Conservation (phyloP, 768 basidiomycete genomes). For the Leccinellum albellum region DNA sequence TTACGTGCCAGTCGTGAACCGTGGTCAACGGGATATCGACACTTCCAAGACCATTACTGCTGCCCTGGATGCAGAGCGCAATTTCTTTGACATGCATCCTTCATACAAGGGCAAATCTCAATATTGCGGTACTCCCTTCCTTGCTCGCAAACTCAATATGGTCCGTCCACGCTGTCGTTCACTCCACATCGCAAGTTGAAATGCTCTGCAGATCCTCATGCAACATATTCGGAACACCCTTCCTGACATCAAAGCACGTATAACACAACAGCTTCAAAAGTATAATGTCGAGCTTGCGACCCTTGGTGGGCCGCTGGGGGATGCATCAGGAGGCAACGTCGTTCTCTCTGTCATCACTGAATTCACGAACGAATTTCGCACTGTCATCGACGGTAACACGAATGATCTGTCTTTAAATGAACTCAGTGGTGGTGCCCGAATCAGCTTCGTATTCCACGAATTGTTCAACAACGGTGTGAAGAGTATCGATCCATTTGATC, state of each 20-base stretch:
- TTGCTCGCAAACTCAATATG: conserved; percentile 92
- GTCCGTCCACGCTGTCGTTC: conserved; percentile 39
- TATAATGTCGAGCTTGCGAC: conserved; percentile 78
- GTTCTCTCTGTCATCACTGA: conserved; percentile 98
- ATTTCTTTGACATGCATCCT: conserved; percentile 92
- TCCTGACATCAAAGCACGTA: conserved; percentile 97
- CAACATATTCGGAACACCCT: conserved; percentile 96
- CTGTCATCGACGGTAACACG: conserved; percentile 94
- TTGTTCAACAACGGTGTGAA: conserved; percentile 95
- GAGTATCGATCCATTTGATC: conserved; percentile 96
- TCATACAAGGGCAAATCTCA: conserved; percentile 92
- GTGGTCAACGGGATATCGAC: conserved; percentile 97
- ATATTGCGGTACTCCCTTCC: conserved; percentile 96
- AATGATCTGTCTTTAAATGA: conserved; percentile 95
- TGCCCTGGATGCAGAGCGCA: conserved; percentile 85
- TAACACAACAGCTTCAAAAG: conserved; percentile 86
- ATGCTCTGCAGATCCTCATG: conserved; percentile 79
- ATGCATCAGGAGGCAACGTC: conserved; percentile 82
- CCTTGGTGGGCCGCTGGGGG: conserved; percentile 86
- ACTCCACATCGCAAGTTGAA: not conserved
- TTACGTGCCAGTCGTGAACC: conserved; percentile 98
- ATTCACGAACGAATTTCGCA: conserved; percentile 95
- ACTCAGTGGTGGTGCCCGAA: conserved; percentile 96
- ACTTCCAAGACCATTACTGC: conserved; percentile 74
- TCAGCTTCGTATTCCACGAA: conserved; percentile 99